These are phyloP conservation scores for Heritiera littoralis DNA, from an alignment of 345 rosid genomes.

Conservation along the genomic window DNA sequence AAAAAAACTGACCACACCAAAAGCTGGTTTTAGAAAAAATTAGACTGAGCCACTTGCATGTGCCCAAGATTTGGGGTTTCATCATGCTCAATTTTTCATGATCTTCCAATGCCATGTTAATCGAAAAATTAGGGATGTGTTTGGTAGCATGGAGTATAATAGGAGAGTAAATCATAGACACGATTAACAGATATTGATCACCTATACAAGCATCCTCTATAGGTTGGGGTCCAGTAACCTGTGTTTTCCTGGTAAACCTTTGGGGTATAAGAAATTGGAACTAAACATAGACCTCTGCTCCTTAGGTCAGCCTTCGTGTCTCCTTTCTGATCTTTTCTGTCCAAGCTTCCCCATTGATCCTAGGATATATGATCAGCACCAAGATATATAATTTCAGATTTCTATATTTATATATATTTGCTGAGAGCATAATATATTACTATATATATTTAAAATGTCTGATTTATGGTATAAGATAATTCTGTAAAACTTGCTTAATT, in stretches of 20 bases:
- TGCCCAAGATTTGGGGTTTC: too few species aligned
- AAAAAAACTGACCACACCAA: background rate
- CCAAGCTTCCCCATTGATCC: slow-evolving; percentile 75
- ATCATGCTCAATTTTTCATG: too few species aligned
- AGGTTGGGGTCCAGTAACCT: slow-evolving; percentile 81
- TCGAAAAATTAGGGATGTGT: too few species aligned
- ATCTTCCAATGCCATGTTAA: too few species aligned
- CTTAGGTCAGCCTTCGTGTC: slow-evolving; percentile 54
- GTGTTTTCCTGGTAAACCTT: slow-evolving; percentile 59
- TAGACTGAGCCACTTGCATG: too few species aligned
- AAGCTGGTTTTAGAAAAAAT: background rate
- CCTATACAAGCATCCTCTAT: slow-evolving; percentile 72
- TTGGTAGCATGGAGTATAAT: too few species aligned
- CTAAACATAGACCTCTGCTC: slow-evolving; percentile 83
- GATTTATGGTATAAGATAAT: background rate
- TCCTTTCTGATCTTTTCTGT: slow-evolving; percentile 50
- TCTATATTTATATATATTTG: background rate
- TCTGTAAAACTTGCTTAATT: background rate
- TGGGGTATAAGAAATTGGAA: slow-evolving; percentile 71
- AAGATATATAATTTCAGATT: background rate
- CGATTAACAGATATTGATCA: slow-evolving; percentile 17
- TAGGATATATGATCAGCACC: slow-evolving; percentile 22
- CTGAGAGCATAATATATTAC: background rate
- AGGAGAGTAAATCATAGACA: too few species aligned
- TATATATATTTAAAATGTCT: background rate